These are phyloP conservation scores for Scheffersomyces parashehatae DNA, from an alignment of 1,139 yeast species.

Conservation along the genomic window DNA sequence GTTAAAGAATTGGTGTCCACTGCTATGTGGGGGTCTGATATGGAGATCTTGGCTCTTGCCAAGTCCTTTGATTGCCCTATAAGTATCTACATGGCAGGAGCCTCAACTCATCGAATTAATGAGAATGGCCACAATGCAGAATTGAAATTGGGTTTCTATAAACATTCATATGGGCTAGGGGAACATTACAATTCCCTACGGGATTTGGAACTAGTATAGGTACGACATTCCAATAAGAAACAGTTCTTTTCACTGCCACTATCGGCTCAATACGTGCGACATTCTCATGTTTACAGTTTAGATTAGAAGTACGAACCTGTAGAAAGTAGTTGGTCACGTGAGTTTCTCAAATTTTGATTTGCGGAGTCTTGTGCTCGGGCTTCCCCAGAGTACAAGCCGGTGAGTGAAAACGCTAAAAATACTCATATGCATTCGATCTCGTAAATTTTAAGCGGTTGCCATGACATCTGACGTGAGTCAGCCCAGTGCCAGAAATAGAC, in stretches of 20 bases:
- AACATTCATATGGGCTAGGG: conserved; percentile 85
- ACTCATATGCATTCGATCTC: neutral
- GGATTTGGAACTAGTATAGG: conserved; percentile 25
- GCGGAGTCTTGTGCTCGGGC: neutral
- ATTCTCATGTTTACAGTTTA: conserved; percentile 1
- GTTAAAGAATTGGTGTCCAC: conserved; percentile 66
- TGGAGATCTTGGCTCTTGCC: conserved; percentile 83
- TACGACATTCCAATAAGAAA: no score
- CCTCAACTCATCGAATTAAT: conserved; percentile 44
- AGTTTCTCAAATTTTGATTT: conserved; percentile 4
- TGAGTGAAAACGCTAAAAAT: neutral
- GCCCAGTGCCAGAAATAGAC: no score
- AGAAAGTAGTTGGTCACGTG: conserved; percentile 4
- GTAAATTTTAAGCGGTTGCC: neutral
- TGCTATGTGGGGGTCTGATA: conserved; percentile 95
- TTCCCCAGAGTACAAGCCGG: neutral
- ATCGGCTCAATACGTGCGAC: neutral
- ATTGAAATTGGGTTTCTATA: conserved; percentile 75
- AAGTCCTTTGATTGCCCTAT: conserved; percentile 68
- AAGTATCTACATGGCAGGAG: conserved; percentile 75
- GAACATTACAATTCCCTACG: conserved; percentile 91
- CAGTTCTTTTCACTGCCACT: no score
- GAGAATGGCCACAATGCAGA: conserved; percentile 51
- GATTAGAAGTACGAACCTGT: neutral
- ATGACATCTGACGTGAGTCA: neutral